Conservation (phyloP, 495 filamentous ascomycete genomes). For the Lasiosphaeria hispida region DNA sequence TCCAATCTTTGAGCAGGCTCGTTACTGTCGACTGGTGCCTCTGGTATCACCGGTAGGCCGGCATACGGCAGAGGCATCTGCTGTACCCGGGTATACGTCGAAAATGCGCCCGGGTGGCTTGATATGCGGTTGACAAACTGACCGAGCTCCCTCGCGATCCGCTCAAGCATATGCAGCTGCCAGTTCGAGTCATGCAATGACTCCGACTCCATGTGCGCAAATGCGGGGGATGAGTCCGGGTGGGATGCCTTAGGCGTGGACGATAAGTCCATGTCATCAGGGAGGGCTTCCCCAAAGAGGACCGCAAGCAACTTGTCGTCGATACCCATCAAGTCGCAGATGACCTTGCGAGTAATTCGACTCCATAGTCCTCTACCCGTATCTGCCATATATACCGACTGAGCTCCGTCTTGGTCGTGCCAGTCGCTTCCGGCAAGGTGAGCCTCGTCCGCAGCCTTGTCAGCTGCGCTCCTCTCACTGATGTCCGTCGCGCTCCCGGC, state of each 20-base stretch:
- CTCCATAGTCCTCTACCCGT: conserved; percentile 70
- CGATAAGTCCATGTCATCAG: conserved; percentile 52
- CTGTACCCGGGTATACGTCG: conserved; percentile 61
- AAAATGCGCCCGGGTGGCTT: conserved; percentile 71
- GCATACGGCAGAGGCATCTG: conserved; percentile 54
- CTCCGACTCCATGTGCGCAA: conserved; percentile 29
- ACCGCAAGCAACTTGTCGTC: conserved; percentile 81
- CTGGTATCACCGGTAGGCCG: conserved; percentile 54
- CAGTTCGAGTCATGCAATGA: conserved; percentile 53
- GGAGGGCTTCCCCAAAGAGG: conserved; percentile 81
- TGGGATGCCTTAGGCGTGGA: conserved; percentile 39
- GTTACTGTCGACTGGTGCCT: conserved; percentile 34
- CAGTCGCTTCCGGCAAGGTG: conserved; percentile 33
- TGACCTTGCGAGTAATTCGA: conserved; percentile 78
- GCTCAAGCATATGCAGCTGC: conserved; percentile 75
- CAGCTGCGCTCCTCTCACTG: conserved; percentile 21
- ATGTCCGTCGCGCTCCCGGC: conserved; percentile 16
- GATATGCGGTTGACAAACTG: conserved; percentile 78
- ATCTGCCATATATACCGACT: conserved; percentile 17
- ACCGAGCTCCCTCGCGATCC: conserved; percentile 84
- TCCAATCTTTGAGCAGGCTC: conserved; percentile 21
- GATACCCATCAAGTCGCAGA: conserved; percentile 86
- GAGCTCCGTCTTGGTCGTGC: conserved; percentile 38
- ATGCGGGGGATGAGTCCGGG: conserved; percentile 24
- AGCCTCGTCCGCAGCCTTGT: conserved; percentile 34